Conservation (phyloP, 257 asterid species). For the Primulina eburnea region DNA sequence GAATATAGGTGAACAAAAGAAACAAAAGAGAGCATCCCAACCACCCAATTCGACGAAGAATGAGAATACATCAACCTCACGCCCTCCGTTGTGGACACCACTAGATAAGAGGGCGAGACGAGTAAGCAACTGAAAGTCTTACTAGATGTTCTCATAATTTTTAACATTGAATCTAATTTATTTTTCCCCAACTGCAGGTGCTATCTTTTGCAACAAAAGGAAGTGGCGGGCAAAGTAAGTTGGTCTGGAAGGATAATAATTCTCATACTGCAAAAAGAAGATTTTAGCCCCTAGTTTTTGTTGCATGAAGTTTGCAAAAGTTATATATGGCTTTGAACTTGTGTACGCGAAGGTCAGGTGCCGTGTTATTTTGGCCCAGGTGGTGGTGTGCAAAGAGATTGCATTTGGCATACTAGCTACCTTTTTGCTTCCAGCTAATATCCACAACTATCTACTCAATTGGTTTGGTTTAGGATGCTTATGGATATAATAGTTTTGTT, state of each 20-base stretch:
- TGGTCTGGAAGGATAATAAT: slow-evolving; percentile 66
- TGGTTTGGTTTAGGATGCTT: slow-evolving; percentile 17
- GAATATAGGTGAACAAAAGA: slow-evolving; percentile 48
- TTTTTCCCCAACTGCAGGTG: slow-evolving; percentile 52
- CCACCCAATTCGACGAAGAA: slow-evolving; percentile 43
- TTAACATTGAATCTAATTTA: slow-evolving; percentile 21
- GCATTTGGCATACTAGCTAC: slow-evolving; percentile 21
- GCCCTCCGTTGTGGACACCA: slow-evolving; percentile 63
- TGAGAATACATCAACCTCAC: slow-evolving; percentile 45
- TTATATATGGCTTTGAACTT: slow-evolving; percentile 6
- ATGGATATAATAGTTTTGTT: slow-evolving; percentile 13
- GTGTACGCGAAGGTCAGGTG: slow-evolving; percentile 8
- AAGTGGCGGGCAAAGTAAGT: slow-evolving; percentile 83
- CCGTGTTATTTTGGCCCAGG: slow-evolving; percentile 26
- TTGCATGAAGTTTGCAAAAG: slow-evolving; percentile 17
- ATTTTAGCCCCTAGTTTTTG: slow-evolving; percentile 32
- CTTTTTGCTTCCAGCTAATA: slow-evolving; percentile 1
- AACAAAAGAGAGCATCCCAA: slow-evolving; percentile 44
- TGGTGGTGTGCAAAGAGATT: slow-evolving; percentile 25
- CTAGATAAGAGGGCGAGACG: slow-evolving; percentile 77
- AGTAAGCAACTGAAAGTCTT: slow-evolving; percentile 43
- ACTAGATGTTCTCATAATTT: slow-evolving; percentile 15
- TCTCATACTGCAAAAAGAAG: slow-evolving; percentile 43
- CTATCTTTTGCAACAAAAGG: slow-evolving; percentile 74
- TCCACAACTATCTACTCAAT: slow-evolving; percentile 4